Conservation (phyloP, 2,329 filamentous ascomycete genomes). For the Sporothrix euskadiensis region DNA sequence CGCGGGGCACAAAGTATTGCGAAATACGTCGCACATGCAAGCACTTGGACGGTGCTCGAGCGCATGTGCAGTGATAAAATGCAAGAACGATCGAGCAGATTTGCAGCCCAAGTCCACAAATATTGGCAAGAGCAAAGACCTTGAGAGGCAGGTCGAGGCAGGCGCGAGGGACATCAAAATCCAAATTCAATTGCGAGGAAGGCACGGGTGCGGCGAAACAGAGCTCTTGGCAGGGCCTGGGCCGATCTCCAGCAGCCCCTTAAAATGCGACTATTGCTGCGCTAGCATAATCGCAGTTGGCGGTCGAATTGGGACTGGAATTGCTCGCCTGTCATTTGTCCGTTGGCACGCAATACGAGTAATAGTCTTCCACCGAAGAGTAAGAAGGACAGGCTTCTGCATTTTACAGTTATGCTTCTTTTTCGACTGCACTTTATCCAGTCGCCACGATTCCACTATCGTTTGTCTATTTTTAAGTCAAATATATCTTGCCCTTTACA, state of each 20-base stretch:
- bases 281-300: not conserved
- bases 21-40: not conserved
- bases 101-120: not conserved
- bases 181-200: not conserved
- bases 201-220: not conserved
- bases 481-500: not conserved
- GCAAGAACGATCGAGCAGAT: not conserved
- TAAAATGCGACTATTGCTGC: conserved; percentile 9
- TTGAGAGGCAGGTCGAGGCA: not conserved
- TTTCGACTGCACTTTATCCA: not conserved
- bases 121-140: not conserved
- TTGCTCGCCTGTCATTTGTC: not conserved
- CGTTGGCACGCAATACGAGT: not conserved
- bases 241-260: conserved; percentile 6
- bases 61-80: not conserved
- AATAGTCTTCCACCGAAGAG: not conserved
- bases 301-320: not conserved
- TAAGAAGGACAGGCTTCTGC: not conserved
- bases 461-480: not conserved
- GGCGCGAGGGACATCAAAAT: not conserved
- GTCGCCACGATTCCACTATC: not conserved
- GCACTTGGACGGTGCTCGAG: not conserved
- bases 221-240: not conserved
- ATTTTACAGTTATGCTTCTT: conserved; percentile 3
- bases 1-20: not conserved